Evolutionary conservation across 345 rosid genomes (phyloP), one percentile per base, ranked within the genome.

Genomic region (Eucalyptus albens): DNA sequence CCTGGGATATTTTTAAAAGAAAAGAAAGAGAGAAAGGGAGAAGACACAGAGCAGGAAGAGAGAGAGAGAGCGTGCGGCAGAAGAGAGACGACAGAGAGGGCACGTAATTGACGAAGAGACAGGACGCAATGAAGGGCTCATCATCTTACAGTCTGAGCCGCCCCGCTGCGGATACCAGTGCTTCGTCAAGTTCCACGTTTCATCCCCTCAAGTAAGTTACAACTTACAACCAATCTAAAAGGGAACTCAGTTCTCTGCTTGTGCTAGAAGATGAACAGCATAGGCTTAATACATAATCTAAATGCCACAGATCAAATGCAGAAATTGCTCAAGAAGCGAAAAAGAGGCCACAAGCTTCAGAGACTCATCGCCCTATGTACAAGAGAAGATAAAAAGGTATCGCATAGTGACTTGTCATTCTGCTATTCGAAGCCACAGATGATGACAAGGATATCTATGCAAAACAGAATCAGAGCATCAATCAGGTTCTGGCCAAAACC

Each of bases 81-180:
- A n/a, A n/a, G n/a, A n/a, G n/a, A n/a, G n/a, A n/a, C n/a, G n/a
- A n/a, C n/a, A n/a, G n/a, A n/a, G n/a, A 56, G 13, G 12, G n/a
- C n/a, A 59, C n/a, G 29, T 11, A 24, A 0, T 24, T 59, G 0
- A 59, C 27, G 65, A 59, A 26, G n/a, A 24, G n/a, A 59, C 0
- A 26, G 67, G 67, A 26, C 15, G n/a, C n/a, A 59, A 11, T 11
- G 67, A 59, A 26, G 29, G n/a, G 67, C 13, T 59, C 67, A 59
- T 56, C 67, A 60, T 27, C 31, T 11, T 60, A 27, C 67, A 26
- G 31, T 60, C 29, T 56, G 62, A 56, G 27, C 62, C 67, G 7
- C 15, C 67, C 7, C 67, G 31, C 12, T 27, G 67, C 31, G 29
- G 6, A 31, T 31, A 31, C 42, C 24, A 16, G 81, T 21, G 11